A percentile compares a stretch with the other conserved stretches of the same genome.
phyloP scores from a whole-genome alignment of 495 filamentous ascomycete genomes.

The Hyaloscypha variabilis region DNA sequence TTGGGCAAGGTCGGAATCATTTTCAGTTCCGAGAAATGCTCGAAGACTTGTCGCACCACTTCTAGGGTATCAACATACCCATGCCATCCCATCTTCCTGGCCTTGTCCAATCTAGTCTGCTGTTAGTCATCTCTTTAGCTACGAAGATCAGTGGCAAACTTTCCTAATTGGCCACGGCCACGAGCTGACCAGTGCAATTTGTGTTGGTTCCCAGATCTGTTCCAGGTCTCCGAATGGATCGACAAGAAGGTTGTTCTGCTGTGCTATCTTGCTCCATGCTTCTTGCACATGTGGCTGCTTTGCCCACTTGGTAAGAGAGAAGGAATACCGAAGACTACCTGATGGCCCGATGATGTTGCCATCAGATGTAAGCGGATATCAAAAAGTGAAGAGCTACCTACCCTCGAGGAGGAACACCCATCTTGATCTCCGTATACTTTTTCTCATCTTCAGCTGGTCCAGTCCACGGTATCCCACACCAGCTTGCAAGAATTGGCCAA shows the following conservation, averaged over 20 bases:
- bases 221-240: constrained; percentile 4
- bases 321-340: constrained; percentile 37
- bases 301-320: constrained; percentile 47
- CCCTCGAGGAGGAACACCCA: background rate
- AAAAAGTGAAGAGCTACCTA: background rate
- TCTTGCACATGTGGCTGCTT: constrained; percentile 43
- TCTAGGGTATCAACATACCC: constrained; percentile 14
- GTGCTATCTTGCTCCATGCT: constrained; percentile 40
- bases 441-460: constrained; percentile 31
- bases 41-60: background rate
- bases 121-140: constrained; percentile 1
- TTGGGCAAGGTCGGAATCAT: constrained; percentile 17
- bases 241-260: constrained; percentile 3
- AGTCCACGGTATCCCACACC: constrained; percentile 35
- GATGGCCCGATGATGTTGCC: constrained; percentile 40
- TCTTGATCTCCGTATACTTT: constrained; percentile 20
- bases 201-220: background rate
- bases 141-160: background rate
- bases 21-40: constrained; percentile 5
- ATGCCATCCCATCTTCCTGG: constrained; percentile 15
- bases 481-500: constrained; percentile 47
- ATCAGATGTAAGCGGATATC: constrained; percentile 5
- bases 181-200: constrained; percentile 2
- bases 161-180: constrained; percentile 10
- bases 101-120: constrained; percentile 8